A percentile compares a stretch with the other conserved stretches of the same genome.
phyloP scores from a whole-genome alignment of 345 rosid species.

The Conringia planisiliqua region DNA sequence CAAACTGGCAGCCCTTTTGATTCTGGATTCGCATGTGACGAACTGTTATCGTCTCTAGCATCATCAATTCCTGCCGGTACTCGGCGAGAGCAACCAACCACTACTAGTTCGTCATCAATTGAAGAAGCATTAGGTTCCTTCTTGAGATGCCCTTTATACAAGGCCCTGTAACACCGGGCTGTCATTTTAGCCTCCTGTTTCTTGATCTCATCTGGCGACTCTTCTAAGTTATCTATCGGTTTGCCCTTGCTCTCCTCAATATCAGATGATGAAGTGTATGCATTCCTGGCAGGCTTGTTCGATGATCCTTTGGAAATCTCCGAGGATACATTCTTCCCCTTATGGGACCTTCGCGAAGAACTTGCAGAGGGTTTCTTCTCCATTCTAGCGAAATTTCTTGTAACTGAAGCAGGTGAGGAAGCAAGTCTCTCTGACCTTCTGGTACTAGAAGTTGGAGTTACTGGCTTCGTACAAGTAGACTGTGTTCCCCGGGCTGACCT shows the following conservation, averaged over 20 bases:
- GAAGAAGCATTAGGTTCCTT: slow-evolving; percentile 20
- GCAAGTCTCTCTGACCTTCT: slow-evolving; percentile 57
- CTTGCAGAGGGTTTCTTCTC: slow-evolving; percentile 38
- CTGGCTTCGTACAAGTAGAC: slow-evolving; percentile 30
- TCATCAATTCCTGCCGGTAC: slow-evolving; percentile 31
- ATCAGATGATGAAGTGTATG: slow-evolving; percentile 22
- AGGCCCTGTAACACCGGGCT: slow-evolving; percentile 47
- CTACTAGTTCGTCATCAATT: slow-evolving; percentile 26
- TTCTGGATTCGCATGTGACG: neutral
- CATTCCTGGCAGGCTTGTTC: slow-evolving; percentile 35
- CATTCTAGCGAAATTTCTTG: slow-evolving; percentile 35
- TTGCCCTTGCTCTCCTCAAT: slow-evolving; percentile 33
- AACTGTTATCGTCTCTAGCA: slow-evolving; percentile 24
- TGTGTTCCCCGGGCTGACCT: slow-evolving; percentile 49
- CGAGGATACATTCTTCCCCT: slow-evolving; percentile 44
- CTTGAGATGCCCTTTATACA: slow-evolving; percentile 35
- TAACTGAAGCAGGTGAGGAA: slow-evolving; percentile 35
- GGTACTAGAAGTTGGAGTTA: slow-evolving; percentile 33
- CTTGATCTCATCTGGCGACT: slow-evolving; percentile 37
- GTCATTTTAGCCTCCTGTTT: slow-evolving; percentile 28
- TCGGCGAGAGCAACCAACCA: slow-evolving; percentile 25
- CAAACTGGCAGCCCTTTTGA: slow-evolving; percentile 7
- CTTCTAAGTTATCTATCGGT: slow-evolving; percentile 37
- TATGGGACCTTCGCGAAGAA: slow-evolving; percentile 55
- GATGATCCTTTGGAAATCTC: slow-evolving; percentile 43